Conservation (phyloP, 305 asterid species). For the Solanum hybrid region DNA sequence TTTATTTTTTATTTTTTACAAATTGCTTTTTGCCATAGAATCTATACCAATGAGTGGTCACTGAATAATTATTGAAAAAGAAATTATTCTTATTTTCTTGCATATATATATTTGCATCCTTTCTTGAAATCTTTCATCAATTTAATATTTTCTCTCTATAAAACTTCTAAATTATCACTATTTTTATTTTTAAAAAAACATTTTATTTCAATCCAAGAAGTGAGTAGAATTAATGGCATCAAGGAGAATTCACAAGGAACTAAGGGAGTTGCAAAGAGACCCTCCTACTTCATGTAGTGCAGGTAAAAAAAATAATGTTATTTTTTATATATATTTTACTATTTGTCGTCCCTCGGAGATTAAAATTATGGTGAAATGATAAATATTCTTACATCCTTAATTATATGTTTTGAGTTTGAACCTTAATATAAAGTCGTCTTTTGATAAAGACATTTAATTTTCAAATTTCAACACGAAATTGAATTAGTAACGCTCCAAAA, state of each 20-base stretch:
- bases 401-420: not conserved
- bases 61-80: not conserved
- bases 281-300: slow-evolving; percentile 15
- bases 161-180: not conserved
- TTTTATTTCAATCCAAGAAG: not conserved
- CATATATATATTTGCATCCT: slow-evolving; percentile 18
- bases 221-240: slow-evolving; percentile 1
- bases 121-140: not conserved
- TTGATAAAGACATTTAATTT: not conserved
- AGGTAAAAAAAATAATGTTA: not conserved
- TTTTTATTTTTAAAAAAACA: not conserved
- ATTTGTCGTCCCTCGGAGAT: not conserved
- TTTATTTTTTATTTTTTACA: not conserved
- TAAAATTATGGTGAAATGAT: not conserved
- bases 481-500: not conserved
- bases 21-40: slow-evolving; percentile 15
- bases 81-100: slow-evolving; percentile 3
- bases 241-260: slow-evolving; percentile 7
- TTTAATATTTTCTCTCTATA: not conserved
- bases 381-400: not conserved
- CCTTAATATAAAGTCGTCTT: not conserved
- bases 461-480: no score
- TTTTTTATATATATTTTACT: not conserved
- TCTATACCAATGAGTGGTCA: slow-evolving; percentile 15
- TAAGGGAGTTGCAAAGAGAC: slow-evolving; percentile 10